Base-by-base conservation (phyloP, 106 monocot genomes). In the Dioscorea alata region DNA sequence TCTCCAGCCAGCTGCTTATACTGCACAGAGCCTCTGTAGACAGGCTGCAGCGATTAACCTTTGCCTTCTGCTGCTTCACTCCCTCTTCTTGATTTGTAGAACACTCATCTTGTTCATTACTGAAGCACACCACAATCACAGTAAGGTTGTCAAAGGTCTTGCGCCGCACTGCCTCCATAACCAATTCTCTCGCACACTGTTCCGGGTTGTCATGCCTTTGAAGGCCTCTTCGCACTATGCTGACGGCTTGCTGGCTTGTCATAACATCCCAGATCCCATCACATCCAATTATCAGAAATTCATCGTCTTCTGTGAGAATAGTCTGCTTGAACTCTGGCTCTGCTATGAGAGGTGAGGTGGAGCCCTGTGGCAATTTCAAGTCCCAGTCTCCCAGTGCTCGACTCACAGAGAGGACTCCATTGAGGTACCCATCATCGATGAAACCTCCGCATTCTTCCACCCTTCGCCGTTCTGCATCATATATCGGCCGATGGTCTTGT, bases 231-330 rank as follows among this genome's bases (percentile, higher is more conserved):
- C 78, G 52, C 8, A 84, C 88, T 14, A 84, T 62, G 52, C 65
- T 75, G 9, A 88, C 83, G 0, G 88, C 88, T 0, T 84, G 72
- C 61, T 83, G 77, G 59, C 83, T 88, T 0, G 80, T 66, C 88
- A 88, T 88, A 35, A 88, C 88, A 33, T 88, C 88, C 88, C 88
- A 88, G 28, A 88, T 80, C 12, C 88, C 88, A 25, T 88, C 88
- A 50, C 88, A 88, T 7, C 83, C 88, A 3, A 88, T 83, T 33
- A 88, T 88, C 20, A 88, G 64, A 64, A 88, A 88, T 69, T 88
- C 88, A 12, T 88, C 88, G 23, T 83, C 83, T 57, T 83, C 81
- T 10, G 80, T 83, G 12, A 83, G 66, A 1, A 64, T 7, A 0
- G 57, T 67, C 23, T 71, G 80, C 56, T 16, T 65, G 59, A 88